Conservation (phyloP, 2,329 filamentous ascomycete species). For the Cercospora sesami region DNA sequence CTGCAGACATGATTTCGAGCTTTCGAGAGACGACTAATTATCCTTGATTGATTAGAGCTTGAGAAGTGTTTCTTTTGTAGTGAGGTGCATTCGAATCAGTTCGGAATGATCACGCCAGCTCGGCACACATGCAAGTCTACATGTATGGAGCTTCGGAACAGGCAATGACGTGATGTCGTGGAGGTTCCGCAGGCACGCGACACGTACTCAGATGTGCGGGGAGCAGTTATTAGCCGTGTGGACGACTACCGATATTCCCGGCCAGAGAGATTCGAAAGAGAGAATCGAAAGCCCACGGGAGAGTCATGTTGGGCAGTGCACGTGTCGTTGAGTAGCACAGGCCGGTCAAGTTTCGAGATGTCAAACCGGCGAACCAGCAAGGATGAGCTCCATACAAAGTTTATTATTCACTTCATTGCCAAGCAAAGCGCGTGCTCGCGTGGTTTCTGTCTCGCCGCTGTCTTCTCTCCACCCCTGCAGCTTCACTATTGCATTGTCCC, state of each 20-base stretch:
- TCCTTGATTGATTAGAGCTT: not conserved
- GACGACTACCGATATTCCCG: not conserved
- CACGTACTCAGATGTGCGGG: not conserved
- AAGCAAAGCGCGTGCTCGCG: not conserved
- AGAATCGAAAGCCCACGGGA: not conserved
- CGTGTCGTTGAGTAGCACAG: not conserved
- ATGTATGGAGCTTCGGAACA: not conserved
- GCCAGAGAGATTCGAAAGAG: not conserved
- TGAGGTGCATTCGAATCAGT: not conserved
- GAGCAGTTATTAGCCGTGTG: not conserved
- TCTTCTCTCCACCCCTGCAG: not conserved
- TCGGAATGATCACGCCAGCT: not conserved
- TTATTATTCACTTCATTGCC: constrained; percentile 1
- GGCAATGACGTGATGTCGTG: not conserved
- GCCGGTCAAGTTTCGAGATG: not conserved
- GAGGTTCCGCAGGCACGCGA: not conserved
- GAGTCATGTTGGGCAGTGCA: not conserved
- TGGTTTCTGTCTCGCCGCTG: not conserved
- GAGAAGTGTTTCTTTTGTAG: not conserved
- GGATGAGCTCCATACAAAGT: not conserved
- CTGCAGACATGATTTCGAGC: constrained; percentile 14
- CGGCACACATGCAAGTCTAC: not conserved
- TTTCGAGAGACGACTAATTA: not conserved
- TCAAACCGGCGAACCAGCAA: not conserved
- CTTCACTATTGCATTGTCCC: not conserved